Evolutionary conservation across 192 early-diverging fungal genomes (phyloP).

Genomic region (Tieghemiomyces parasiticus): DNA sequence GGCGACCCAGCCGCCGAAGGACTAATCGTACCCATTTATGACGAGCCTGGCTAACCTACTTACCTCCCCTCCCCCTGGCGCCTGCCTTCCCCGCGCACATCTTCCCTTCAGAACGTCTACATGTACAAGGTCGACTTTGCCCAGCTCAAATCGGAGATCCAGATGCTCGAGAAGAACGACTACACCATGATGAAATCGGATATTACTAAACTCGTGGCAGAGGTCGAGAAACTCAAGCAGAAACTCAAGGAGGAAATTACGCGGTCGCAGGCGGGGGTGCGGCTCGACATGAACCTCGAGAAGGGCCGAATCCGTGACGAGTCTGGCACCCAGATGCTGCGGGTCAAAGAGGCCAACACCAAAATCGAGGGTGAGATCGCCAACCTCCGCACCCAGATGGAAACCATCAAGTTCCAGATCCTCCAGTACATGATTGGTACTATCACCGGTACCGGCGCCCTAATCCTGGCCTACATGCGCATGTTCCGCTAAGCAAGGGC

Average conservation of each 20-base stretch:
- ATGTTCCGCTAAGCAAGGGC: slow-evolving; percentile 38
- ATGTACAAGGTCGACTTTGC: slow-evolving; percentile 83
- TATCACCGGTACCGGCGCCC: slow-evolving; percentile 68
- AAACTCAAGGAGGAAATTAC: slow-evolving; percentile 70
- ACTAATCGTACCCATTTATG: no score
- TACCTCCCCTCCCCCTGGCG: no score
- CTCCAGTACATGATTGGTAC: slow-evolving; percentile 72
- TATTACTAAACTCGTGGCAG: slow-evolving; percentile 56
- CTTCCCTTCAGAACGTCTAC: slow-evolving; percentile 43
- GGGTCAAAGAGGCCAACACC: slow-evolving; percentile 72
- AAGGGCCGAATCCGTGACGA: slow-evolving; percentile 82
- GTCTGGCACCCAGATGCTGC: slow-evolving; percentile 62
- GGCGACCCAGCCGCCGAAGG: no score
- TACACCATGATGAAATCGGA: slow-evolving; percentile 68
- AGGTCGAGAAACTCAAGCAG: slow-evolving; percentile 75
- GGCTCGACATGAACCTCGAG: slow-evolving; percentile 77
- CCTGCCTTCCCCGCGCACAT: no score
- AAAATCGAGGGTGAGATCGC: slow-evolving; percentile 83
- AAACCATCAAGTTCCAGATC: slow-evolving; percentile 74
- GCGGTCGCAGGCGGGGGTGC: slow-evolving; percentile 65
- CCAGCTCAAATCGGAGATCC: slow-evolving; percentile 73
- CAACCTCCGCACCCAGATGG: slow-evolving; percentile 64
- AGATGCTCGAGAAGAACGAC: slow-evolving; percentile 82
- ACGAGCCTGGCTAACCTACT: no score
- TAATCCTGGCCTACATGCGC: slow-evolving; percentile 48